Evolutionary conservation across 2,329 filamentous ascomycete species (phyloP).

Genomic region (Didymella keratinophila): DNA sequence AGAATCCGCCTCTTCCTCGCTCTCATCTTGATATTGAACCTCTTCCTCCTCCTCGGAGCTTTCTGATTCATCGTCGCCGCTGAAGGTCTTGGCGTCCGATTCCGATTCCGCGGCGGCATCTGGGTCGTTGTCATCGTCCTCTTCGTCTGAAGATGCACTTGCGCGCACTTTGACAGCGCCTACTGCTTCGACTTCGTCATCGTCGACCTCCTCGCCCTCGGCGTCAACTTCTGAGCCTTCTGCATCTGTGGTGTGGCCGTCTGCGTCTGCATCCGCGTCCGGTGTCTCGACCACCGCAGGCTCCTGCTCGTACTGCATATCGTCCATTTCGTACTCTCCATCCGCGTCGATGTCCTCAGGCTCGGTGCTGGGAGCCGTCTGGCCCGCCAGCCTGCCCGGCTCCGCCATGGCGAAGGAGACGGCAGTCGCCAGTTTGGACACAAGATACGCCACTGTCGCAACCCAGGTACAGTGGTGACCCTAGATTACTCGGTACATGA

Average conservation of each 20-base stretch:
- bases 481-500: conserved; percentile 38
- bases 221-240: conserved; percentile 55
- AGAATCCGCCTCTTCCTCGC: conserved; percentile 64
- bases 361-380: conserved; percentile 42
- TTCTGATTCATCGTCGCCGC: conserved; percentile 51
- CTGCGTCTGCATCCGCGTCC: conserved; percentile 38
- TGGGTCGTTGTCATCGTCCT: conserved; percentile 51
- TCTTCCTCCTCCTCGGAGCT: conserved; percentile 64
- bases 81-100: conserved; percentile 50
- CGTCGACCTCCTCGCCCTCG: conserved; percentile 58
- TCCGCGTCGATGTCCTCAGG: conserved; percentile 49
- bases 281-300: conserved; percentile 28
- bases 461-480: conserved; percentile 20
- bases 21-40: conserved; percentile 62
- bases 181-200: conserved; percentile 58
- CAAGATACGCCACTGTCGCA: conserved; percentile 48
- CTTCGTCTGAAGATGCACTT: conserved; percentile 48
- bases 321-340: conserved; percentile 52
- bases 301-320: conserved; percentile 42
- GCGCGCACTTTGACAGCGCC: conserved; percentile 52
- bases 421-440: conserved; percentile 50
- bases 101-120: conserved; percentile 50
- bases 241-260: conserved; percentile 49
- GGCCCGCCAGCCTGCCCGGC: conserved; percentile 50
- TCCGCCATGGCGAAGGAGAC: conserved; percentile 54